These are phyloP conservation scores for Alternaria gansuensis DNA, from an alignment of 2,329 filamentous ascomycete genomes.

Conservation along the genomic window DNA sequence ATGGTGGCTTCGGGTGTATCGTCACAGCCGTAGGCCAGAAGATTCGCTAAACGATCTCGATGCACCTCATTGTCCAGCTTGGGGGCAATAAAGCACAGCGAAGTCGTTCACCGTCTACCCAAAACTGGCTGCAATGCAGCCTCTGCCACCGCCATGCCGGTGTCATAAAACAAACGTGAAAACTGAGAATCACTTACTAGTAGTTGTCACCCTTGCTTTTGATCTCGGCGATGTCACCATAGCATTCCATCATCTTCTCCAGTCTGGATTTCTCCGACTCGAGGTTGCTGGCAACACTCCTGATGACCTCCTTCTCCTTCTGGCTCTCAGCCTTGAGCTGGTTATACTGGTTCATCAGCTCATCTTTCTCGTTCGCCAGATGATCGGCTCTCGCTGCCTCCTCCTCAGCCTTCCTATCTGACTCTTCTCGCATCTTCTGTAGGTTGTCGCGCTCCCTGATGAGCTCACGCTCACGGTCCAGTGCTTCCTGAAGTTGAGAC, in stretches of 20 bases:
- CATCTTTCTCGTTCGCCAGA: constrained; percentile 49
- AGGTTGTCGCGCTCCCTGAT: constrained; percentile 60
- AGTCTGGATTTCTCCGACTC: constrained; percentile 55
- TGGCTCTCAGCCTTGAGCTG: constrained; percentile 47
- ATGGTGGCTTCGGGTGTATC: constrained; percentile 20
- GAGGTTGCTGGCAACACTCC: constrained; percentile 52
- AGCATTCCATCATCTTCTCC: constrained; percentile 56
- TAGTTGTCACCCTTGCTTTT: constrained; percentile 56
- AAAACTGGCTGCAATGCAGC: constrained; percentile 5
- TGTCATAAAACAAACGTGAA: constrained; percentile 30
- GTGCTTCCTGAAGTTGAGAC: constrained; percentile 55
- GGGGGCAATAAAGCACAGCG: constrained; percentile 14
- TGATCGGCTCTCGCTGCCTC: constrained; percentile 43
- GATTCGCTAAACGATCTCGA: constrained; percentile 25
- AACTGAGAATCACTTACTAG: constrained; percentile 54
- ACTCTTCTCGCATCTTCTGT: constrained; percentile 50
- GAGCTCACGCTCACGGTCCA: constrained; percentile 58
- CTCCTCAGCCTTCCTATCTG: constrained; percentile 47
- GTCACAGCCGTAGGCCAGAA: constrained; percentile 13
- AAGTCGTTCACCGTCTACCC: constrained; percentile 10
- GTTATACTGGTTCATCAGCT: constrained; percentile 45
- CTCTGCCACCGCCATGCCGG: constrained; percentile 7
- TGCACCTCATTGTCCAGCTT: constrained; percentile 18
- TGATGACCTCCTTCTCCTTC: constrained; percentile 51
- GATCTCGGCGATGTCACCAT: constrained; percentile 54